Percentiles rank a stretch among this genome's conserved stretches.
Evolutionary conservation across 2,329 filamentous ascomycete genomes (phyloP).

Genomic region (Colletotrichum gloeosporioides): DNA sequence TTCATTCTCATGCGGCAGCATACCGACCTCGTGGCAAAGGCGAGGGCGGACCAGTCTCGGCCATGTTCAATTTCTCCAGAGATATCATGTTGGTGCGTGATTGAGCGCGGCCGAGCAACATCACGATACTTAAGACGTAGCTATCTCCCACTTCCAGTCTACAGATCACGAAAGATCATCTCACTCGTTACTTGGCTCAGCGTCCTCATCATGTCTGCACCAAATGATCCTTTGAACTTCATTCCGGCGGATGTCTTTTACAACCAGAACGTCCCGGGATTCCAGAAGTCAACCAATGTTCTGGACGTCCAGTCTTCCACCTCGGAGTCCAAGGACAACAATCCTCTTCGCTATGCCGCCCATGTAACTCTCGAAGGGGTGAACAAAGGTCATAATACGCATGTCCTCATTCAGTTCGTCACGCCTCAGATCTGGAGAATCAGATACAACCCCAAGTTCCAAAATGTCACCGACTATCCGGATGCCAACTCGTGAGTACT

Average conservation of each 20-base stretch:
- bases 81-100: neutral
- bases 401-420: neutral
- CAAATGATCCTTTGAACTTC: neutral
- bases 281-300: neutral
- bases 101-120: too few species aligned
- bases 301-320: neutral
- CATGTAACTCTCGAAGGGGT: too few species aligned
- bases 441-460: neutral
- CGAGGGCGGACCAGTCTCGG: neutral
- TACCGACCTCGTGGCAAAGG: neutral
- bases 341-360: neutral
- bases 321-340: fast-evolving
- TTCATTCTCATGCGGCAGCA: neutral
- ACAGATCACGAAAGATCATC: neutral
- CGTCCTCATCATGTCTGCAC: neutral
- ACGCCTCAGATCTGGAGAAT: neutral
- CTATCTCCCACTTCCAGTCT: fast-evolving
- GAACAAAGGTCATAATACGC: too few species aligned
- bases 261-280: neutral
- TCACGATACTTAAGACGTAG: neutral
- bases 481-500: too few species aligned
- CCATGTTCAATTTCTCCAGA: neutral
- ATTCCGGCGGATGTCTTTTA: neutral
- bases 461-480: too few species aligned
- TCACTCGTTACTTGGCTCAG: neutral